Conservation (phyloP, 176 grass and related monocot genomes). For the Neostapfia colusana region DNA sequence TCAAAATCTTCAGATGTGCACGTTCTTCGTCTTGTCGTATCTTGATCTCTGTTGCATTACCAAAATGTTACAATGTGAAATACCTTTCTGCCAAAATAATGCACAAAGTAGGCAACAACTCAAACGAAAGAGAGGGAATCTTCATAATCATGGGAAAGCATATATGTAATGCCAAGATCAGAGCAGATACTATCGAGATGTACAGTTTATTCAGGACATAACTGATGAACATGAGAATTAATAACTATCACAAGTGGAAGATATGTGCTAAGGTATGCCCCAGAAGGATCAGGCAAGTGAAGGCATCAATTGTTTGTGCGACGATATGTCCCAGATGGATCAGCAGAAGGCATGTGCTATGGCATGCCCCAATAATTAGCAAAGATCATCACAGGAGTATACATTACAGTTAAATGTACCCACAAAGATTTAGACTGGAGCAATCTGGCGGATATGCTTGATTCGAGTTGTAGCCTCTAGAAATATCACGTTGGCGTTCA, state of each 20-base stretch:
- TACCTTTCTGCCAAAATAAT: background rate
- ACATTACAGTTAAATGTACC: background rate
- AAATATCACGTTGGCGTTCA: background rate
- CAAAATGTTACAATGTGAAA: constrained; percentile 24
- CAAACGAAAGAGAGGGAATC: background rate
- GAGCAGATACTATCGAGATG: background rate
- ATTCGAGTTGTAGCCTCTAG: background rate
- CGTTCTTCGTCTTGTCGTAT: constrained; percentile 71
- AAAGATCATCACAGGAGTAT: background rate
- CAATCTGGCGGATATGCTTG: background rate
- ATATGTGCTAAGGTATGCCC: background rate
- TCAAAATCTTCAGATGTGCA: constrained; percentile 73
- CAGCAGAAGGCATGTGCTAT: background rate
- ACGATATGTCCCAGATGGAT: background rate
- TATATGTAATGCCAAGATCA: background rate
- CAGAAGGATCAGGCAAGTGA: constrained; percentile 1
- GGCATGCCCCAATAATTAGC: background rate
- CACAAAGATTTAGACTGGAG: background rate
- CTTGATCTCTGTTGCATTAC: constrained; percentile 66
- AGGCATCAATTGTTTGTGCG: background rate
- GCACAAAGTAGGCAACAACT: background rate
- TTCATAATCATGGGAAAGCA: background rate
- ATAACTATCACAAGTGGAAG: background rate
- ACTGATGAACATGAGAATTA: background rate
- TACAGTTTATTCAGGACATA: constrained; percentile 9